These are phyloP conservation scores for Lodderomyces beijingensis DNA, from an alignment of 1,139 yeast species.

Conservation along the genomic window DNA sequence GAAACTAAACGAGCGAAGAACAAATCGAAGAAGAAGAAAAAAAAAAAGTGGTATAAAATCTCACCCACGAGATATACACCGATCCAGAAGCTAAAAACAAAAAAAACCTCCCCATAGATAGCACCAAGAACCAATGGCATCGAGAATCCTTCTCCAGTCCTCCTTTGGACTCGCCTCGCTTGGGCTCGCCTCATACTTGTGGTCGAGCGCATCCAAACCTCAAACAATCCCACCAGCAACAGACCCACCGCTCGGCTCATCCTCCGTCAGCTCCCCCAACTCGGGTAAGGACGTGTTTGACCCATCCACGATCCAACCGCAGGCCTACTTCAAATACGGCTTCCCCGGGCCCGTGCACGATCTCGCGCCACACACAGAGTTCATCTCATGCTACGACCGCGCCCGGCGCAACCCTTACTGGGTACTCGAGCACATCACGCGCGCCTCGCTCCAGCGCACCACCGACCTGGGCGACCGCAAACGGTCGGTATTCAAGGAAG, in stretches of 20 bases:
- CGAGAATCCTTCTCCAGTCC: conserved; percentile 5
- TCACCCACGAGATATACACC: no score
- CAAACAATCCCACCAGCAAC: conserved; percentile 14
- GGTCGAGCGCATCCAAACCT: conserved; percentile 28
- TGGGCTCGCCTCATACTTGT: conserved; percentile 41
- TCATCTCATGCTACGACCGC: conserved; percentile 82
- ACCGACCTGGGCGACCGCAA: conserved; percentile 64
- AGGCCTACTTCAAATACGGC: conserved; percentile 80
- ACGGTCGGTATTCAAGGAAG: conserved; percentile 81
- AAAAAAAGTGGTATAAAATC: no score
- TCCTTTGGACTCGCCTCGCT: conserved; percentile 30
- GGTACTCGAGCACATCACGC: conserved; percentile 85
- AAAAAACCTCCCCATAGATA: no score
- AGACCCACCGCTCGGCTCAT: conserved; percentile 11
- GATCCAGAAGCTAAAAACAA: no score
- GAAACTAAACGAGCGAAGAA: no score
- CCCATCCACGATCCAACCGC: conserved; percentile 52
- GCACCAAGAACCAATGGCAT: no score
- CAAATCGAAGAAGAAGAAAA: no score
- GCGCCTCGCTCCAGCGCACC: conserved; percentile 51
- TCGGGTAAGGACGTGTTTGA: conserved; percentile 16
- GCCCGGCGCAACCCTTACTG: conserved; percentile 84
- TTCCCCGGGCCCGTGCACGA: conserved; percentile 95
- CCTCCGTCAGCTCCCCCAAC: no score
- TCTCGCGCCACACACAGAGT: conserved; percentile 66